Evolutionary conservation across 1,284 basidiomycete genomes (phyloP), one percentile per base, ranked within the genome.

Genomic region (Malassezia restricta): DNA sequence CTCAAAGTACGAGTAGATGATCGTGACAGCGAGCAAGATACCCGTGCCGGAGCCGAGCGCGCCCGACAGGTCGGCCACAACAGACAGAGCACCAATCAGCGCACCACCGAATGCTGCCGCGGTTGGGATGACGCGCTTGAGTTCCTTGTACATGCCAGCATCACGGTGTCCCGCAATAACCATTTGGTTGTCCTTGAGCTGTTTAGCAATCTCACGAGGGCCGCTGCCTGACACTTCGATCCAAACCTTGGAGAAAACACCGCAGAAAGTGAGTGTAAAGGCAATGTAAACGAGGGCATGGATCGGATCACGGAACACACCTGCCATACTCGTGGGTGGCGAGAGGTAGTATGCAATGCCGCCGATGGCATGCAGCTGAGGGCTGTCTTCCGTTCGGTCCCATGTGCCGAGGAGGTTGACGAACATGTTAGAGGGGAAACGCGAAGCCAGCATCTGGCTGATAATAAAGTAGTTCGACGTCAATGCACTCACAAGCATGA

Each of bases 171-270:
- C 91, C 24, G 91, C 90, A 82, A 96, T 92, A 52, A 96, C 92
- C 86, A 96, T 91, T 68, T 87, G 85, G 76, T 95, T 91, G 67
- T 98, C 92, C 79, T 96, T 96, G 72, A 98, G 82, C 76, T 98
- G 91, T 77, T 92, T 94, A 51, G 92, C 92, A 49, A 98, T 84
- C 65, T 98, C 92, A 48, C 92, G 79, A 14, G 92, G 92, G 14
- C 92, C 90, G 51, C 84, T 86, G 32, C 92, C 92, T 1, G 89
- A 95, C 35, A 96, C 89, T 71, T 96, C 92, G 68, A 98, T 96
- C 92, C 92, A 98, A 5, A 92, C 94, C 80, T 96, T 96, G 74
- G 87, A 91, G 79, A 98, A 96, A 64, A 96, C 79, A 11, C 92
- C 92, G 73, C 92, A 98, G 11, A 89, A 88, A 31, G 85, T 83